Evolutionary conservation across 2,329 filamentous ascomycete genomes (phyloP).

Genomic region (Plenodomus biglobosus): DNA sequence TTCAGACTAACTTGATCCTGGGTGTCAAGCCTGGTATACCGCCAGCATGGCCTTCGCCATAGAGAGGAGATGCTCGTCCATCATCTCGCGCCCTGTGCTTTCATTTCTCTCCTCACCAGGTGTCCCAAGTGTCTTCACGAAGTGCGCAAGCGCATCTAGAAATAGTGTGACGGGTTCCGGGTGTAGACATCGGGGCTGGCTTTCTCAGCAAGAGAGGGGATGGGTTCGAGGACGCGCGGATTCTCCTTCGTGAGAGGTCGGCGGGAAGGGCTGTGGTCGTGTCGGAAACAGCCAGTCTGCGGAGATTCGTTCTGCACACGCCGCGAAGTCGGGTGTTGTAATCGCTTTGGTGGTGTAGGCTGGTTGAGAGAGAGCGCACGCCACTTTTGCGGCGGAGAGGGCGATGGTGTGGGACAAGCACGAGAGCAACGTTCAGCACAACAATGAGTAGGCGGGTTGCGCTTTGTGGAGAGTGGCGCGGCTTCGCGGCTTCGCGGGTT

Average conservation of each 20-base stretch:
- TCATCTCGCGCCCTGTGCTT: conserved; percentile 11
- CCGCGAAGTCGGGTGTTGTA: neutral
- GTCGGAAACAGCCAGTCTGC: neutral
- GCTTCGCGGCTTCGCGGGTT: neutral
- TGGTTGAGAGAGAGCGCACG: neutral
- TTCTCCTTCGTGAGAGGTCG: conserved; percentile 4
- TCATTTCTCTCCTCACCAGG: conserved; percentile 13
- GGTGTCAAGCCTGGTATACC: conserved; percentile 12
- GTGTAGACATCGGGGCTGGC: conserved; percentile 5
- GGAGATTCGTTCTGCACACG: neutral
- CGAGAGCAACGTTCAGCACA: neutral
- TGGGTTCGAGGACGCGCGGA: conserved; percentile 11
- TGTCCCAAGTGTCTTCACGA: conserved; percentile 9
- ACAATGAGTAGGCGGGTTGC: neutral
- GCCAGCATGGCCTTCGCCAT: conserved; percentile 7
- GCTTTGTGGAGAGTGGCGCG: neutral
- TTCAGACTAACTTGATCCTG: conserved; percentile 14
- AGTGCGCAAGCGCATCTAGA: conserved; percentile 10
- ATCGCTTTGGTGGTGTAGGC: neutral
- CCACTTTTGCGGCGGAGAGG: neutral
- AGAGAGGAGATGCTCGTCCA: conserved; percentile 17
- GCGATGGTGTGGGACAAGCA: neutral
- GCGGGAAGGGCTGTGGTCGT: neutral
- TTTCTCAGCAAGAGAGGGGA: conserved; percentile 11
- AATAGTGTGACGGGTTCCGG: conserved; percentile 13